Base-by-base conservation (phyloP, 805 yeast genomes). In the Cyberlindnera misumaiensis region DNA sequence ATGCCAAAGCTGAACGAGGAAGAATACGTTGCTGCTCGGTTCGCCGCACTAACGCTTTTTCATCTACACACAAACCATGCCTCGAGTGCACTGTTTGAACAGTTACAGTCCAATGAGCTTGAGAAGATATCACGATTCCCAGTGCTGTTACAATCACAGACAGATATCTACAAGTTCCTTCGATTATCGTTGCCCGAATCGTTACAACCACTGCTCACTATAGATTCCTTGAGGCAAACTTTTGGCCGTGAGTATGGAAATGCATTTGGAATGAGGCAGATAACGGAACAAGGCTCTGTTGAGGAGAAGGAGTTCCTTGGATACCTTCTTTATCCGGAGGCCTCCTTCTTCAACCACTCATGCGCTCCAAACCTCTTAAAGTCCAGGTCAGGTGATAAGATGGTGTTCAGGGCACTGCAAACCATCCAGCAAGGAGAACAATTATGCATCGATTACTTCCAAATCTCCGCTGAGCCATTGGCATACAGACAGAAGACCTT, bases 181-280 rank as follows among this genome's bases (percentile, higher is more conserved):
- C 62, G 55, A 36, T 45, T 69, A 3, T 49, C 67, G 7, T 50
- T 70, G 11, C 71, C 72, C 0, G 49, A 52, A 1, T 44, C 44
- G 14, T 47, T 68, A 22, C 65, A 63, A 28, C 55, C 52, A 1
- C 44, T 52, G 12, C 52, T 78, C 11, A 64, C 68, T 4, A 54
- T 70, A 1, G 56, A 55, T 2, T 44, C 44, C 4, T 55, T 78
- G 13, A 60, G 83, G 33, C 57, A 60, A 12, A 67, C 75, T 3
- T 59, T 75, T 35, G 86, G 85, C 2, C 60, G 70, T 29, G 81
- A 79, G 46, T 70, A 77, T 35, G 80, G 82, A 12, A 80, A 80
- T 51, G 80, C 85, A 1, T 80, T 80, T 56, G 86, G 86, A 1
- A 75, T 78, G 16, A 77, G 85, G 83, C 75, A 79, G 35, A 55